Percentiles rank a stretch among this genome's conserved stretches.
phyloP scores from a whole-genome alignment of 768 basidiomycete species.

The Jaapia argillacea region DNA sequence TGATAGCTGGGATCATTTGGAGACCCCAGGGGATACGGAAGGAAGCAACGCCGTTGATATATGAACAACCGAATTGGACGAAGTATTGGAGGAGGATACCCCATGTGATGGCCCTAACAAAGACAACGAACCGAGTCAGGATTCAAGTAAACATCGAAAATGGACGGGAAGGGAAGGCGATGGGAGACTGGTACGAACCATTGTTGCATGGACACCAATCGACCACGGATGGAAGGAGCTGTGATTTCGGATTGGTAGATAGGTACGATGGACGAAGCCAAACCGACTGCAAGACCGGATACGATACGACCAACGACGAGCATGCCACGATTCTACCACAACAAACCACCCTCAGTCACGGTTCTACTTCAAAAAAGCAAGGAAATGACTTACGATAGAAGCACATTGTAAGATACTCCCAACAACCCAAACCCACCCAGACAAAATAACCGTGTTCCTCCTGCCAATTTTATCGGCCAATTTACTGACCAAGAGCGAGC shows the following conservation, averaged over 20 bases:
- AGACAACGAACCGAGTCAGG: too few relatives aligned
- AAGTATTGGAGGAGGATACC: conserved; percentile 72
- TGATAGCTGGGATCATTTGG: conserved; percentile 68
- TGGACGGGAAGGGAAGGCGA: conserved; percentile 4
- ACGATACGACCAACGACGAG: conserved; percentile 50
- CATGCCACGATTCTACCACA: too few relatives aligned
- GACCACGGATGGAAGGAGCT: conserved; percentile 62
- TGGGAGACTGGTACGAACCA: conserved; percentile 31
- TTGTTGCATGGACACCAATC: conserved; percentile 70
- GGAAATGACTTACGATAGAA: conserved; percentile 23
- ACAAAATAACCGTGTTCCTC: conserved; percentile 54
- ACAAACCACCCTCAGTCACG: too few relatives aligned
- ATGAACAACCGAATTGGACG: conserved; percentile 66
- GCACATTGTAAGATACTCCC: conserved; percentile 69
- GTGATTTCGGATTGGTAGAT: conserved; percentile 72
- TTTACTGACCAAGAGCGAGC: conserved; percentile 50
- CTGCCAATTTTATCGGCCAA: conserved; percentile 60
- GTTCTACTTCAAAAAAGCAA: too few relatives aligned
- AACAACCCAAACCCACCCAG: conserved; percentile 63
- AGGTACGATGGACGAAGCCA: conserved; percentile 57
- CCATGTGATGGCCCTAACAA: conserved; percentile 68
- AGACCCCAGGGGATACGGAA: conserved; percentile 79
- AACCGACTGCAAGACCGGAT: conserved; percentile 57
- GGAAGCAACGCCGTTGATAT: conserved; percentile 57
- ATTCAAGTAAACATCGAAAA: too few relatives aligned